These are phyloP conservation scores for Haberlea rhodopensis DNA, from an alignment of 257 asterid genomes.

Conservation along the genomic window DNA sequence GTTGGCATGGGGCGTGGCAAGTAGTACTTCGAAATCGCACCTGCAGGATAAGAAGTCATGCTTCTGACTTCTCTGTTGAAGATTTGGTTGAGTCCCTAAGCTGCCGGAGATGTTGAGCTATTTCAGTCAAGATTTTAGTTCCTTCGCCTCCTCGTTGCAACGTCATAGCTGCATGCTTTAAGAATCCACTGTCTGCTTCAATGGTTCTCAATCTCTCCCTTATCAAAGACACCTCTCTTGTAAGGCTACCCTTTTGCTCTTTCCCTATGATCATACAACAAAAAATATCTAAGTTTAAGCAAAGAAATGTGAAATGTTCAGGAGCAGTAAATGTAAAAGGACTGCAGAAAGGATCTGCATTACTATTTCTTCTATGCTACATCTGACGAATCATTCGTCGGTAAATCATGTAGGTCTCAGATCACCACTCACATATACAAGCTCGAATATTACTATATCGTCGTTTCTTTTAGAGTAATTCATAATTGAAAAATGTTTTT, in stretches of 20 bases:
- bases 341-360: neutral
- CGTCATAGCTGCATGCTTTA: constrained; percentile 80
- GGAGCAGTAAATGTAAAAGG: neutral
- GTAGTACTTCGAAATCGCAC: constrained; percentile 12
- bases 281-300: neutral
- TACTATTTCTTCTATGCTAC: neutral
- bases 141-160: constrained; percentile 72
- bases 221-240: constrained; percentile 56
- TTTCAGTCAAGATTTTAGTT: constrained; percentile 65
- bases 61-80: constrained; percentile 24
- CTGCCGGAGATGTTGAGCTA: constrained; percentile 68
- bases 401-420: neutral
- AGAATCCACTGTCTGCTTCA: constrained; percentile 83
- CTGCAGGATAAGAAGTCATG: constrained; percentile 27
- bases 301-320: neutral
- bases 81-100: constrained; percentile 41
- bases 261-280: constrained; percentile 27
- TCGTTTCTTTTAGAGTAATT: neutral
- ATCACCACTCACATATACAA: too few species aligned
- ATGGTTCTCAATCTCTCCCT: constrained; percentile 69
- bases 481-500: neutral
- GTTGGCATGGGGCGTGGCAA: neutral
- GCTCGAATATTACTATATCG: too few species aligned
- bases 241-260: constrained; percentile 36
- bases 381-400: too few species aligned